Base-by-base conservation (phyloP, 2,329 filamentous ascomycete genomes). In the Nigrospora sphaerica region DNA sequence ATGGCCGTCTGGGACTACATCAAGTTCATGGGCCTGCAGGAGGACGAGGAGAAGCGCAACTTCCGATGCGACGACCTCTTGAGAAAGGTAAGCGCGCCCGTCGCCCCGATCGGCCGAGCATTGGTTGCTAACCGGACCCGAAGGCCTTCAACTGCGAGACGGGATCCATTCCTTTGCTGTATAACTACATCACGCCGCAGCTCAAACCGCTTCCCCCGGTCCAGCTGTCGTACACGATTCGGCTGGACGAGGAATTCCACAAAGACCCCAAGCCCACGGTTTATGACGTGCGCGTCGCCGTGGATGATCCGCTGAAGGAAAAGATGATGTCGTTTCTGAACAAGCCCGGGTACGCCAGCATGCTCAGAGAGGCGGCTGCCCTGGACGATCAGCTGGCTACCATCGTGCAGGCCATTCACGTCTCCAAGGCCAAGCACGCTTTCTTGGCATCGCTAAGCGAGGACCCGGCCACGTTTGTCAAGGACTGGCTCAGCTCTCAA, bases 1-100 rank as follows among this genome's bases (percentile, higher is more conserved):
- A 88, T 95, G 75, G 91, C 87, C 13, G 78, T 98, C 32, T 98
- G 91, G 89, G 91, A 96, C 62, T 98, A 98, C 59, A 87, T 95
- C 54, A 85, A 88, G 56, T 76, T 87, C 17, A 86, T 88, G 73
- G 83, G 85, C 16, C 72, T 98, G 40, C 89, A 95, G 63, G 92
- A 96, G 62, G 91, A 95, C 53, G 92, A 97, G 49, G 93, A 98
- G 63, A 93, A 93, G 71, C 81, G 93, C 51, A 86, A 87, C 50
- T 92, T 98, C 57, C 85, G 88, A 35, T 97, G 93, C 61, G 92
- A 98, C 61, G 85, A 91, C 38, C 76, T 84, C 40, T 66, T 98
- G 44, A 85, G 80, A 68, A 81, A 80, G 66, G 89, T 95, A 69
- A 79, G 64, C 33, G 38, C 42, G 28, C 7, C n/a, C 46, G 32